These are phyloP conservation scores for Penicillium canariense DNA, from an alignment of 495 filamentous ascomycete genomes.

Conservation along the genomic window DNA sequence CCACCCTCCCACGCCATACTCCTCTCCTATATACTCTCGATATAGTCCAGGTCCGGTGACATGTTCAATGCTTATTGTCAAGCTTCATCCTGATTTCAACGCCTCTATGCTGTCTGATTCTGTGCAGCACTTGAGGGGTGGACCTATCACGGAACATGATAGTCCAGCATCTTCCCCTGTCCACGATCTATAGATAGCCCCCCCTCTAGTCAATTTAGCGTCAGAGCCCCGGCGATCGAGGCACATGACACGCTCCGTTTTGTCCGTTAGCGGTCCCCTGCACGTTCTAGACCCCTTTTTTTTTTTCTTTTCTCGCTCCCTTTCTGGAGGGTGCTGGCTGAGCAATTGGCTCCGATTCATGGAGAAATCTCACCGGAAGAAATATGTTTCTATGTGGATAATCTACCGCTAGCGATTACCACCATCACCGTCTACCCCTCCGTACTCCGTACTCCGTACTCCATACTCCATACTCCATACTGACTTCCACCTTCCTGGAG, in stretches of 20 bases:
- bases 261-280: conserved; percentile 20
- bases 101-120: too few species aligned
- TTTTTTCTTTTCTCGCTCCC: background rate
- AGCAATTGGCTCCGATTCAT: conserved; percentile 12
- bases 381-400: conserved; percentile 6
- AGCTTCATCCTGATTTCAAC: background rate
- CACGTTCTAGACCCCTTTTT: conserved; percentile 31
- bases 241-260: conserved; percentile 44
- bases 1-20: too few species aligned
- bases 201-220: background rate
- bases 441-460: background rate
- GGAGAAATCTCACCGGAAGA: conserved; percentile 20
- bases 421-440: background rate
- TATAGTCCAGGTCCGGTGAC: too few species aligned
- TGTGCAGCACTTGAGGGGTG: too few species aligned
- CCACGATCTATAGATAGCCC: conserved; percentile 2
- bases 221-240: conserved; percentile 33
- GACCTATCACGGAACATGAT: too few species aligned
- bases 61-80: background rate
- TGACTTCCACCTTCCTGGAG: conserved; percentile 2
- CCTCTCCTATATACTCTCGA: too few species aligned
- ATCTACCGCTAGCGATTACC: too few species aligned
- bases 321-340: background rate
- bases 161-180: background rate
- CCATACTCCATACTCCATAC: background rate